Evolutionary conservation across 805 yeast genomes (phyloP).

Genomic region (Metschnikowia lunata): DNA sequence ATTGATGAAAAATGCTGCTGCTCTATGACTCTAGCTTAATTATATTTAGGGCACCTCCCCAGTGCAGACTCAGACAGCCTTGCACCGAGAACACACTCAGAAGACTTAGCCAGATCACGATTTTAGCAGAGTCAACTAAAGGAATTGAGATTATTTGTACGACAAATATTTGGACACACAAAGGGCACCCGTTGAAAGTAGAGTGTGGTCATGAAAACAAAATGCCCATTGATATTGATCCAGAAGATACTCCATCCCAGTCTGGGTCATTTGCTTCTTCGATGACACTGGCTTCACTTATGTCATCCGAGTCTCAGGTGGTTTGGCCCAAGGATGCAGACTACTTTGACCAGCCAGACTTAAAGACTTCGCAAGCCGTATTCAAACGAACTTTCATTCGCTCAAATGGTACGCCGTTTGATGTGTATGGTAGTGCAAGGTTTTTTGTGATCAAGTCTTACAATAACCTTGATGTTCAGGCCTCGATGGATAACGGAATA

Average conservation of each 20-base stretch:
- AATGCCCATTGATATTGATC: no score
- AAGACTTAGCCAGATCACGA: conserved; percentile 1
- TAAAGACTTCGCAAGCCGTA: neutral
- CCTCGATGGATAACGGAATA: conserved; percentile 45
- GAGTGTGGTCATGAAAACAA: no score
- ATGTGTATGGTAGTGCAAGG: conserved; percentile 16
- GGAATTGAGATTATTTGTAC: conserved; percentile 3
- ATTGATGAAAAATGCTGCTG: conserved; percentile 3
- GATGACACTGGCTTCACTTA: neutral
- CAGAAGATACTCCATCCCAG: no score
- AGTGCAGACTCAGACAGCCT: neutral
- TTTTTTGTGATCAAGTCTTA: conserved; percentile 55
- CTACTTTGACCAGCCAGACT: neutral
- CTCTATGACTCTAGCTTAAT: conserved; percentile 8
- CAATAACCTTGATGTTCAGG: conserved; percentile 43
- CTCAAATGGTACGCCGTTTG: conserved; percentile 1
- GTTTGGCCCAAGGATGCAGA: conserved; percentile 3
- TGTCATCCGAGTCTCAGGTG: conserved; percentile 1
- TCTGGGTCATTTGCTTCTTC: conserved; percentile 3
- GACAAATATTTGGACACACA: conserved; percentile 11
- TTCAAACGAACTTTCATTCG: conserved; percentile 3
- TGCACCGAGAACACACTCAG: conserved; percentile 5
- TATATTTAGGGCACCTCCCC: conserved; percentile 5
- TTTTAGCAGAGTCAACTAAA: conserved; percentile 4
- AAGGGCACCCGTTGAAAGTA: neutral